Percentiles rank a stretch among this genome's conserved stretches.
phyloP scores from a whole-genome alignment of 176 grass and related monocot genomes.

The Paspalum notatum region DNA sequence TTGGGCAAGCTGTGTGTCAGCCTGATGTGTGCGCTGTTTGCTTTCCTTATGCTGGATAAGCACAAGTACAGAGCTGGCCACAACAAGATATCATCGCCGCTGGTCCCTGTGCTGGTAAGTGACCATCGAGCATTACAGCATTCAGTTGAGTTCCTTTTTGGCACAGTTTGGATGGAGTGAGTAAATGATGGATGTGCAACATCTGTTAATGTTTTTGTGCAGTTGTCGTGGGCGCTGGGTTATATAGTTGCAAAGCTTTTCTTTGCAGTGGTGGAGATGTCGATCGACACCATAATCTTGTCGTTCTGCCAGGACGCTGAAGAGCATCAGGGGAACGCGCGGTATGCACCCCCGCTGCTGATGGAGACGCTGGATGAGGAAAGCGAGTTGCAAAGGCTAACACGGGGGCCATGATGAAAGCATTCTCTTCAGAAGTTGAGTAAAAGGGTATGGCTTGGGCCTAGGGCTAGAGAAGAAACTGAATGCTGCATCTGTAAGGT shows the following conservation, averaged over 20 bases:
- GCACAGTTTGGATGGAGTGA: conserved; percentile 1
- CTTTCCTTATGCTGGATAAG: conserved; percentile 90
- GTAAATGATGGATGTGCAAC: not conserved
- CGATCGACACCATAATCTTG: conserved; percentile 83
- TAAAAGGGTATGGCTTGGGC: not conserved
- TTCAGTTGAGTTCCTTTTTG: not conserved
- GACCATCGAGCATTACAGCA: not conserved
- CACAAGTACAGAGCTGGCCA: conserved; percentile 89
- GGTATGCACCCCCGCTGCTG: conserved; percentile 79
- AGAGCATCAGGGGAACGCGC: conserved; percentile 81
- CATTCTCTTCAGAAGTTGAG: not conserved
- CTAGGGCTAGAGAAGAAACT: not conserved
- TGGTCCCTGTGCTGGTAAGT: conserved; percentile 86
- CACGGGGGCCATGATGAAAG: conserved; percentile 59
- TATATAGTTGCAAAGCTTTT: conserved; percentile 88
- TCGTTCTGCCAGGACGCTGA: conserved; percentile 97
- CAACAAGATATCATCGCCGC: conserved; percentile 91
- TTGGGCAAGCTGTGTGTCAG: conserved; percentile 91
- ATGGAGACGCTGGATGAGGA: conserved; percentile 82
- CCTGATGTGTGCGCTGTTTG: conserved; percentile 82
- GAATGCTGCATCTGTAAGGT: not conserved
- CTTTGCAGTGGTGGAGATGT: conserved; percentile 85
- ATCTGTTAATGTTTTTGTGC: not conserved
- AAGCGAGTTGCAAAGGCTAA: conserved; percentile 72
- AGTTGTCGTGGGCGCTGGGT: conserved; percentile 83